Evolutionary conservation across 2,329 filamentous ascomycete genomes (phyloP).

Genomic region (Amphichorda felina): DNA sequence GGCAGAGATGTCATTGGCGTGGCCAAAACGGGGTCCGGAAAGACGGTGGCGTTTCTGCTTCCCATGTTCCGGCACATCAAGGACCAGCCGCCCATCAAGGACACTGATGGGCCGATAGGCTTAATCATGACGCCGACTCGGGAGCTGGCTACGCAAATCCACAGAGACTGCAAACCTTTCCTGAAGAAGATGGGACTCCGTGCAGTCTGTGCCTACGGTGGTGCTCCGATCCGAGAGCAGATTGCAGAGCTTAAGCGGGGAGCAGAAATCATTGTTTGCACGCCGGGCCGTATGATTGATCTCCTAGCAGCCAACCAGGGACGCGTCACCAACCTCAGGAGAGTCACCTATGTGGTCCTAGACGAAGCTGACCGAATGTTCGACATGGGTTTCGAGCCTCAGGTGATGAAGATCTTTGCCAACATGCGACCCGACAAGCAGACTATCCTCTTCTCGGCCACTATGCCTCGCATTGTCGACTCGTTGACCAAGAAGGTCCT

Average conservation of each 20-base stretch:
- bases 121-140: slow-evolving; percentile 90
- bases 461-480: slow-evolving; percentile 90
- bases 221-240: slow-evolving; percentile 92
- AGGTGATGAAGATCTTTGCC: slow-evolving; percentile 91
- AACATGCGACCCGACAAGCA: slow-evolving; percentile 89
- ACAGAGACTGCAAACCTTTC: slow-evolving; percentile 90
- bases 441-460: slow-evolving; percentile 92
- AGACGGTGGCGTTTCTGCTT: slow-evolving; percentile 88
- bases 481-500: slow-evolving; percentile 81
- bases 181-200: slow-evolving; percentile 75
- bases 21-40: slow-evolving; percentile 94
- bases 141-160: slow-evolving; percentile 88
- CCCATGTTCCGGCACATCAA: slow-evolving; percentile 98
- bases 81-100: slow-evolving; percentile 73
- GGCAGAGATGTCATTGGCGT: slow-evolving; percentile 92
- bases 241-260: slow-evolving; percentile 94
- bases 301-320: slow-evolving; percentile 85
- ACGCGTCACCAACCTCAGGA: slow-evolving; percentile 80
- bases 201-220: slow-evolving; percentile 87
- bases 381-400: slow-evolving; percentile 98
- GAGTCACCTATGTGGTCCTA: slow-evolving; percentile 88
- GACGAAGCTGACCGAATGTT: slow-evolving; percentile 99
- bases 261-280: slow-evolving; percentile 90
- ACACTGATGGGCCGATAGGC: slow-evolving; percentile 76
- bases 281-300: slow-evolving; percentile 91